Base-by-base conservation (phyloP, 83 land plant species). In the Thuja plicata region DNA sequence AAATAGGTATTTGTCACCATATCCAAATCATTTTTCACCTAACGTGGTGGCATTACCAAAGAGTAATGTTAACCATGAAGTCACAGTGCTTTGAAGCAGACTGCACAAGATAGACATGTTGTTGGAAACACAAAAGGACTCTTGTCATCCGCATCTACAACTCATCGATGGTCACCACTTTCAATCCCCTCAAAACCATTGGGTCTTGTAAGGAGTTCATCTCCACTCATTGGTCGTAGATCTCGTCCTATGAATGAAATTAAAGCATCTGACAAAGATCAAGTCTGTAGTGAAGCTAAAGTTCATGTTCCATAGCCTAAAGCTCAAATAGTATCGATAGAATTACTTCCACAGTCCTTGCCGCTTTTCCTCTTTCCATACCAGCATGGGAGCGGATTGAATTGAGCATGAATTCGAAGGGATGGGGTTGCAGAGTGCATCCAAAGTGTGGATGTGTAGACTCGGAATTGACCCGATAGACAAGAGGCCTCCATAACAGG, bases 1-100 rank as follows among this genome's bases (percentile, higher is more conserved):
- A 2, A 82, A 89, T 16, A 74, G 52, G 88, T 80, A 45, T 15
- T 88, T 46, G 86, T 80, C 89, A 84, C 45, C 60, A 41, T 30
- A 84, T 40, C 71, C 89, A 19, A 95, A 94, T 88, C 91, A 94
- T 87, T 90, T 91, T 92, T 57, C 92, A 32, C 95, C 92, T 86
- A 40, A 88, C 16, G 32, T 89, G 12, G 96, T 92, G 10, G 74
- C 92, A 19, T 77, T 94, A 0, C 91, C 93, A 27, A 95, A 90
- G 90, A 86, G 91, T 41, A 93, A 90, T 89, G 85, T 91, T 2
- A 92, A 89, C 86, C 52, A 89, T 76, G 96, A 93, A 35, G 91
- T 88, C 32, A 21, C 89, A 87, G 88, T 70, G 86, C 90, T 76
- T 37, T 52, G 24, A 90, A 91, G 66, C 91, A 88, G 85, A 85